These are phyloP conservation scores for Ilex asprella DNA, from an alignment of 257 asterid species.

Conservation along the genomic window DNA sequence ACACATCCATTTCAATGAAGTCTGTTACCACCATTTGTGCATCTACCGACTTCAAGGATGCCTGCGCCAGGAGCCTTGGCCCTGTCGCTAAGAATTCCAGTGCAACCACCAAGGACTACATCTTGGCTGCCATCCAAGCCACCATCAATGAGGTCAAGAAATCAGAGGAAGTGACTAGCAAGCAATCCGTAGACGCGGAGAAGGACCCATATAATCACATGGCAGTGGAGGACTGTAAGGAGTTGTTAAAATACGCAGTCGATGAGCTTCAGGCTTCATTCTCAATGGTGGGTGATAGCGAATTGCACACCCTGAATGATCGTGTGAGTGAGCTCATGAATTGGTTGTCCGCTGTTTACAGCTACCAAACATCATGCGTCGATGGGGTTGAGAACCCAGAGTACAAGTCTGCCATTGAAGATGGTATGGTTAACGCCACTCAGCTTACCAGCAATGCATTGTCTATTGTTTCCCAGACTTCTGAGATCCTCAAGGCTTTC, in stretches of 20 bases:
- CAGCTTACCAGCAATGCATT: constrained; percentile 66
- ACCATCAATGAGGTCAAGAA: neutral
- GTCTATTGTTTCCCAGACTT: constrained; percentile 36
- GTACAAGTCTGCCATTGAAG: constrained; percentile 29
- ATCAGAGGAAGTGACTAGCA: neutral
- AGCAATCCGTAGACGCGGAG: neutral
- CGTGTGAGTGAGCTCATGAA: constrained; percentile 38
- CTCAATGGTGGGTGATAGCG: constrained; percentile 23
- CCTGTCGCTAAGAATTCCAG: neutral
- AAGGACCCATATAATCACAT: neutral
- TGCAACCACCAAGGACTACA: neutral
- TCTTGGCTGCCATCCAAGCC: neutral
- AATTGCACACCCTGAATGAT: constrained; percentile 25
- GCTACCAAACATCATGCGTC: constrained; percentile 39
- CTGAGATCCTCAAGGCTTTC: constrained; percentile 36
- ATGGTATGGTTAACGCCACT: constrained; percentile 34
- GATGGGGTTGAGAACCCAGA: constrained; percentile 38
- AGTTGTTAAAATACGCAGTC: neutral
- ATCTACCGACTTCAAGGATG: neutral
- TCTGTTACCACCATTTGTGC: neutral
- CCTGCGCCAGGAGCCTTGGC: neutral
- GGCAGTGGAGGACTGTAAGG: neutral
- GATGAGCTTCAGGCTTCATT: constrained; percentile 20
- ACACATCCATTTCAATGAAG: neutral
- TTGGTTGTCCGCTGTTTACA: constrained; percentile 40